Conservation (phyloP, 192 early-diverging fungal species). For the Geranomyces michiganensis region DNA sequence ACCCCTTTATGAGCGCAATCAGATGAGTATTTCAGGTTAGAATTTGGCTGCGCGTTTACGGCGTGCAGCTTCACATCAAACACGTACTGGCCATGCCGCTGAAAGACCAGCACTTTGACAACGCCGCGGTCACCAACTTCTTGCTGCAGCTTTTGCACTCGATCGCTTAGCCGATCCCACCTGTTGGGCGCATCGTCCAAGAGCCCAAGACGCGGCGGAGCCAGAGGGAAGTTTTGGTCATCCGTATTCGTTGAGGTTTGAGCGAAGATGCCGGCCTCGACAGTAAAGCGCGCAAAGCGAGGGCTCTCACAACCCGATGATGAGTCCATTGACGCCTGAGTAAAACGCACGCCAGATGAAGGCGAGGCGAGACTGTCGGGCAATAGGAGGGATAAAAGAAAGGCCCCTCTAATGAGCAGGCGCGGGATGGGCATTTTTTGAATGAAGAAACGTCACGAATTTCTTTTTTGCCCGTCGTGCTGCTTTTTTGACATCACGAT, state of each 20-base stretch:
- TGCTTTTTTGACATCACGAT: too few species aligned
- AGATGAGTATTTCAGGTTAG: neutral
- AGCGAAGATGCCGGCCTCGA: conserved; percentile 12
- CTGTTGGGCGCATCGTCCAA: neutral
- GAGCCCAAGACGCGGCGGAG: conserved; percentile 17
- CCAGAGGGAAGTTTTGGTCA: conserved; percentile 3
- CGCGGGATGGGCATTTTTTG: too few species aligned
- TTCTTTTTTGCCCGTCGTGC: too few species aligned
- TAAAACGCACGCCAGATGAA: too few species aligned
- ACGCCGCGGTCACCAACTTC: neutral
- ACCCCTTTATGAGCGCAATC: conserved; percentile 12
- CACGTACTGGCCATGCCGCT: conserved; percentile 35
- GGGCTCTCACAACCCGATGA: too few species aligned
- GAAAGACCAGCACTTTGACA: conserved; percentile 22
- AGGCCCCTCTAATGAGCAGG: too few species aligned
- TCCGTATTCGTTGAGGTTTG: conserved; percentile 11
- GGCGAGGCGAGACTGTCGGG: too few species aligned
- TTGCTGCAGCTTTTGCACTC: neutral
- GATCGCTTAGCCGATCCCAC: neutral
- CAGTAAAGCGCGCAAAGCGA: neutral
- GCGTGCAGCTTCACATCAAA: too few species aligned
- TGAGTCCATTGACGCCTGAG: too few species aligned
- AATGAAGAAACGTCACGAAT: too few species aligned
- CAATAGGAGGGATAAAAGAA: too few species aligned
- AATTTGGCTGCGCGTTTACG: neutral